A percentile compares a stretch with the other conserved stretches of the same genome.
phyloP scores from a whole-genome alignment of 2,329 filamentous ascomycete species.

The Sclerotinia minor region DNA sequence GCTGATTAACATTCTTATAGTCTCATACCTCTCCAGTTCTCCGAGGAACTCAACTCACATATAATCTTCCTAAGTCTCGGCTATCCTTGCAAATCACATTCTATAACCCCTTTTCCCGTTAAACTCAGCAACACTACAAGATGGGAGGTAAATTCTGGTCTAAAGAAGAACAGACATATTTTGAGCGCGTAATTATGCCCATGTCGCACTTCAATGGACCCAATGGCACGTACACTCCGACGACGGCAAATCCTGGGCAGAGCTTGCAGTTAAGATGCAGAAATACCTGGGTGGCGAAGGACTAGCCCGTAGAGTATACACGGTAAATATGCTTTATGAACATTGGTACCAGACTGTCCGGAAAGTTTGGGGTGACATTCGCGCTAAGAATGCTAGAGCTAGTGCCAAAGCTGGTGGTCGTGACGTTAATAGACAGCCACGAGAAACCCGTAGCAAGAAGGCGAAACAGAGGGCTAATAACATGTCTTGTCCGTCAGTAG shows the following conservation, averaged over 20 bases:
- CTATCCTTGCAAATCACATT: neutral
- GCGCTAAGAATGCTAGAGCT: neutral
- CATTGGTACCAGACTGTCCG: slow-evolving; percentile 29
- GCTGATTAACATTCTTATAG: neutral
- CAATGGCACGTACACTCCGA: neutral
- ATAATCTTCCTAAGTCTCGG: neutral
- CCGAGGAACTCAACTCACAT: neutral
- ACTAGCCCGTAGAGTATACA: slow-evolving; percentile 16
- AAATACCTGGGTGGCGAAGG: slow-evolving; percentile 9
- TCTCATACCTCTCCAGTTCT: neutral
- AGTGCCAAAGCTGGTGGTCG: neutral
- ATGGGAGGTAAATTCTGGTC: slow-evolving; percentile 26
- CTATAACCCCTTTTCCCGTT: neutral
- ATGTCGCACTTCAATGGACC: slow-evolving; percentile 14
- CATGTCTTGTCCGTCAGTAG: accelerated
- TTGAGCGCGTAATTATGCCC: slow-evolving; percentile 23
- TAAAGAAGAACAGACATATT: slow-evolving; percentile 19
- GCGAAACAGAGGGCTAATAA: neutral
- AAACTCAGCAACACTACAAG: neutral
- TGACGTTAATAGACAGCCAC: neutral
- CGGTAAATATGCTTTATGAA: slow-evolving; percentile 24
- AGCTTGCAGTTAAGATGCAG: slow-evolving; percentile 26
- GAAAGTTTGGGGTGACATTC: neutral
- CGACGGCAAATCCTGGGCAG: slow-evolving; percentile 3
- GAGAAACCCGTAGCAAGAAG: neutral